Percentiles rank a stretch among this genome's conserved stretches.
Conservation (phyloP, 495 filamentous ascomycete species). For the Xylaria telfairii region DNA sequence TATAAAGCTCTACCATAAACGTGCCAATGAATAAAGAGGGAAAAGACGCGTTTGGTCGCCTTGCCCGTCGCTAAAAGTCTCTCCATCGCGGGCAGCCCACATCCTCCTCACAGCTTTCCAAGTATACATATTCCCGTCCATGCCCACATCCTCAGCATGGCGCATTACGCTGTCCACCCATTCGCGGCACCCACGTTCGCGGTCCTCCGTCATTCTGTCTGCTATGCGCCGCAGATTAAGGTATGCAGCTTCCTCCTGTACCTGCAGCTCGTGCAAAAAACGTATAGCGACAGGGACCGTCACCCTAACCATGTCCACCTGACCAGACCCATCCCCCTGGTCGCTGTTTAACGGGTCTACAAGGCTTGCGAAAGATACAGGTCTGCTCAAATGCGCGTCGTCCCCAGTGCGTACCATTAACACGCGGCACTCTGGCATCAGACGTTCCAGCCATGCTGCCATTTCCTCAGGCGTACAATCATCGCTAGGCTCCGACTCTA, state of each 20-base stretch:
- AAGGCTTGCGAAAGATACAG: constrained; percentile 32
- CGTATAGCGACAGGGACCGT: constrained; percentile 33
- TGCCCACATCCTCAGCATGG: constrained; percentile 32
- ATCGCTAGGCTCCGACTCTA: constrained; percentile 19
- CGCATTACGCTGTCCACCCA: constrained; percentile 34
- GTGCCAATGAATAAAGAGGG: constrained; percentile 29
- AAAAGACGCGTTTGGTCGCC: constrained; percentile 30
- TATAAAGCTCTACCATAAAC: constrained; percentile 25
- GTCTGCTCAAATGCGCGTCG: constrained; percentile 33
- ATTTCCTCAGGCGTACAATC: constrained; percentile 16
- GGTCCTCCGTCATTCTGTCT: constrained; percentile 31
- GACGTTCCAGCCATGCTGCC: constrained; percentile 29
- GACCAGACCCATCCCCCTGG: constrained; percentile 26
- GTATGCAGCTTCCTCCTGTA: constrained; percentile 28
- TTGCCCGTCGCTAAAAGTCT: constrained; percentile 25
- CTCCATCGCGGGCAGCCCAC: constrained; percentile 34
- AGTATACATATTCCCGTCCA: constrained; percentile 31
- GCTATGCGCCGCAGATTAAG: constrained; percentile 26
- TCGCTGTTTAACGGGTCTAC: constrained; percentile 27
- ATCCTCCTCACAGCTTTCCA: constrained; percentile 35
- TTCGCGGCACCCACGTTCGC: constrained; percentile 29
- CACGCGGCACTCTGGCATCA: constrained; percentile 33
- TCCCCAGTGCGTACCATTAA: constrained; percentile 35
- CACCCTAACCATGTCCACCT: constrained; percentile 31
- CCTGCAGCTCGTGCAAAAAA: constrained; percentile 32